Percentiles rank a stretch among this genome's conserved stretches.
Evolutionary conservation across 768 basidiomycete genomes (phyloP).

Genomic region (Naganishia friedmannii): DNA sequence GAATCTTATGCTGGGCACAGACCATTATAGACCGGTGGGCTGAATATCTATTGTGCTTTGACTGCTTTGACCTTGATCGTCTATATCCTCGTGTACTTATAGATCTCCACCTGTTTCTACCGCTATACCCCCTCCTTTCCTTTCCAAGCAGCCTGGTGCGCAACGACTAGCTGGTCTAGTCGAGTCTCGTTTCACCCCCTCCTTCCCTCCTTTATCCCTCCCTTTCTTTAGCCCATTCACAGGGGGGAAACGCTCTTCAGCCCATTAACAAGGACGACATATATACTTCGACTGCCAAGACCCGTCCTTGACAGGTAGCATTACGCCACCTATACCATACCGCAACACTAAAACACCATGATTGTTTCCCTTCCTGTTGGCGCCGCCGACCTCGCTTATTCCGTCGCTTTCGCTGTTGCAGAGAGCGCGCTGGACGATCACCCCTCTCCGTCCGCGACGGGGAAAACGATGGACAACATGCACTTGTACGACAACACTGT

Average conservation of each 20-base stretch:
- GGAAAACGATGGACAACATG: not conserved
- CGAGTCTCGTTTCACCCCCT: slow-evolving; percentile 2
- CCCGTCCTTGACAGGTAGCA: not conserved
- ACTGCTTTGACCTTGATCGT: not conserved
- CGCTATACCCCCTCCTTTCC: not conserved
- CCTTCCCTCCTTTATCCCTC: slow-evolving; percentile 3
- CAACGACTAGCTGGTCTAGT: slow-evolving; percentile 4
- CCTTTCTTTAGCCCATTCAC: not conserved
- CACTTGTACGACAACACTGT: not conserved
- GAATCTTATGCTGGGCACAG: not conserved
- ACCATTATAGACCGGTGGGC: not conserved
- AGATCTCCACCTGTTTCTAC: not conserved
- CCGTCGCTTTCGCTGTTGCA: slow-evolving; percentile 9
- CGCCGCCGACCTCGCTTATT: not conserved
- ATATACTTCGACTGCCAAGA: not conserved
- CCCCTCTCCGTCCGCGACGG: too few species aligned
- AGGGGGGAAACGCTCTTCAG: not conserved
- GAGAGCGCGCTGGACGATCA: slow-evolving; percentile 19
- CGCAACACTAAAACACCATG: not conserved
- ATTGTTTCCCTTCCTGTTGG: not conserved
- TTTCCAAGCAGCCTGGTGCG: slow-evolving; percentile 1
- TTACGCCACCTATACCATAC: not conserved
- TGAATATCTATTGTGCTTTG: not conserved
- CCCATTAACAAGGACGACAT: not conserved
- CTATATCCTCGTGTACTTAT: not conserved